Evolutionary conservation across 78 protist species (phyloP).

Genomic region (Cavenderia fasciculata): DNA sequence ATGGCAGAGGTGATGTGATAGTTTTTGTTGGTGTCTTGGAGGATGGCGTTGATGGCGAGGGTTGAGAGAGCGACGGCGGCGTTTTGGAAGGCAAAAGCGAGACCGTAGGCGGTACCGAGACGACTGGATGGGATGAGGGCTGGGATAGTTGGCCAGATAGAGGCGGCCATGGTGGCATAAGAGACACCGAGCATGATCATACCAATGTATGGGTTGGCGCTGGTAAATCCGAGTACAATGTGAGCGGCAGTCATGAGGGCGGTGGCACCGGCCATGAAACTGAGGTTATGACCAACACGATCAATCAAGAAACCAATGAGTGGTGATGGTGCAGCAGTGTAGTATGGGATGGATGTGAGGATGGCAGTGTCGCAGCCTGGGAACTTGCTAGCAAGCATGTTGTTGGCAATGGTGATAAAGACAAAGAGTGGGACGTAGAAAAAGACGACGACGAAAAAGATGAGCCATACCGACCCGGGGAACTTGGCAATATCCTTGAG

Average conservation of each 20-base stretch:
- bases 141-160: slow-evolving; percentile 65
- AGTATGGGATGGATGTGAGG: slow-evolving; percentile 41
- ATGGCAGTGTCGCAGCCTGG: not conserved
- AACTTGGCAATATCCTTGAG: slow-evolving; percentile 41
- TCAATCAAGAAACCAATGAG: slow-evolving; percentile 58
- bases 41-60: slow-evolving; percentile 38
- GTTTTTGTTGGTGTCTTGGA: not conserved
- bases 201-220: slow-evolving; percentile 36
- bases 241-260: slow-evolving; percentile 22
- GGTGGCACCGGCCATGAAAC: slow-evolving; percentile 7
- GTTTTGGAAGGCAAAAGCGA: slow-evolving; percentile 74
- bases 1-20: not conserved
- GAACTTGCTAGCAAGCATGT: not conserved
- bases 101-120: slow-evolving; percentile 73
- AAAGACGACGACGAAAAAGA: slow-evolving; percentile 36
- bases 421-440: slow-evolving; percentile 82
- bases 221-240: slow-evolving; percentile 9
- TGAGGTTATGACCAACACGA: slow-evolving; percentile 36
- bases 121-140: slow-evolving; percentile 43
- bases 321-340: slow-evolving; percentile 74
- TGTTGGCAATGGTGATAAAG: slow-evolving; percentile 29
- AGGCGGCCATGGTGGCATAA: slow-evolving; percentile 71
- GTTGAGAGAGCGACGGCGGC: slow-evolving; percentile 45
- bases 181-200: slow-evolving; percentile 43
- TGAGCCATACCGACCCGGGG: slow-evolving; percentile 73